phyloP scores from a whole-genome alignment of 805 yeast species.

The Spencermartinsiella europaea region DNA sequence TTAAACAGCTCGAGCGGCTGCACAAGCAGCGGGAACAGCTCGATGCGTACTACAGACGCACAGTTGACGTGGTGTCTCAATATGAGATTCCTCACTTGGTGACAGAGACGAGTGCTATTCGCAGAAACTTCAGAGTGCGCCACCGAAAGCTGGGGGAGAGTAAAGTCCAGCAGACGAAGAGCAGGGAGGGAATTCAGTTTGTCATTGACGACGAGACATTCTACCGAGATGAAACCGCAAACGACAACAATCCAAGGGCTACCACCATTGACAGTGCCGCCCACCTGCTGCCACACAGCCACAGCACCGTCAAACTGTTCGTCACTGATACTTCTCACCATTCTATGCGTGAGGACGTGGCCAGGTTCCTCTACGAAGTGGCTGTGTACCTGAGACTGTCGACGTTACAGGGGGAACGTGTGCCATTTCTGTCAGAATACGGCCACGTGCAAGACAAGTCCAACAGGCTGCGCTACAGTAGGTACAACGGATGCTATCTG shows the following conservation, averaged over 20 bases:
- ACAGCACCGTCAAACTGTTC: neutral
- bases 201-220: neutral
- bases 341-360: neutral
- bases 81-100: neutral
- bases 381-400: neutral
- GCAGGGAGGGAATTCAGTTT: neutral
- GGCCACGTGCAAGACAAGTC: neutral
- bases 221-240: neutral
- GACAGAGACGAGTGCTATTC: neutral
- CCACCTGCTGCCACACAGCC: neutral
- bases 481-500: neutral
- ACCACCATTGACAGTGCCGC: neutral
- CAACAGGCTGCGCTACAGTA: neutral
- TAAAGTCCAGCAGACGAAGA: neutral
- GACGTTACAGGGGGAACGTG: neutral
- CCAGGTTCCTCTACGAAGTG: neutral
- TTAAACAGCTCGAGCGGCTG: neutral
- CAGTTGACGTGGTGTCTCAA: neutral
- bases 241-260: too few species aligned
- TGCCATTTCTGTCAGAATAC: neutral
- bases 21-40: neutral
- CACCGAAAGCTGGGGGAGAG: neutral
- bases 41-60: neutral
- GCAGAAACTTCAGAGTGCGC: neutral
- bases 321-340: neutral